phyloP scores from a whole-genome alignment of 1,284 basidiomycete genomes.

The Schizopora paradoxa region DNA sequence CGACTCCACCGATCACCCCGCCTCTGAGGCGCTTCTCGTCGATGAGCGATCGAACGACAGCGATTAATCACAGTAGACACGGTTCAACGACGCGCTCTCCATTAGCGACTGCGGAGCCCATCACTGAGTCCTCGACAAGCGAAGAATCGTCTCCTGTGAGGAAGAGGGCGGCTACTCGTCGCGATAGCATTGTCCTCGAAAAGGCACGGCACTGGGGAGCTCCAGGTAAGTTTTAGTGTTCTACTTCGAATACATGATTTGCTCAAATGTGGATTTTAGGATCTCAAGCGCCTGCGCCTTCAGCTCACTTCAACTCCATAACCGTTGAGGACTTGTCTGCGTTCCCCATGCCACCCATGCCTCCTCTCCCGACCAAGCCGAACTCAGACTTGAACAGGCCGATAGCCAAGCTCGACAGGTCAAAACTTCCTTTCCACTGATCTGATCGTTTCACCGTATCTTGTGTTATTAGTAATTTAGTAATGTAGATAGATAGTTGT shows the following conservation, averaged over 20 bases:
- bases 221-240: constrained; percentile 10
- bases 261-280: not conserved
- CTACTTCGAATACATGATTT: not conserved
- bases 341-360: constrained; percentile 38
- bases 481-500: too few species aligned
- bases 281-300: constrained; percentile 13
- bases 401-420: constrained; percentile 33
- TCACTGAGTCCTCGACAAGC: constrained; percentile 1
- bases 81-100: constrained; percentile 16
- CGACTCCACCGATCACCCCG: too few species aligned
- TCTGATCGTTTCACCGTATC: constrained; percentile 11
- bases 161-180: constrained; percentile 18
- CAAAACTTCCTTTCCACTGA: constrained; percentile 33
- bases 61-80: not conserved
- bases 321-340: constrained; percentile 27
- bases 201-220: constrained; percentile 37
- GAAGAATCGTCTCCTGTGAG: constrained; percentile 8
- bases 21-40: constrained; percentile 20
- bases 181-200: constrained; percentile 48
- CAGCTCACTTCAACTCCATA: constrained; percentile 22
- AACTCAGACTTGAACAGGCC: constrained; percentile 21
- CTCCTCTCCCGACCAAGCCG: constrained; percentile 30
- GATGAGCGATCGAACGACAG: not conserved
- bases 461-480: too few species aligned
- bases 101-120: constrained; percentile 17